Evolutionary conservation across 768 basidiomycete species (phyloP).

Genomic region (Russula dissimulans): DNA sequence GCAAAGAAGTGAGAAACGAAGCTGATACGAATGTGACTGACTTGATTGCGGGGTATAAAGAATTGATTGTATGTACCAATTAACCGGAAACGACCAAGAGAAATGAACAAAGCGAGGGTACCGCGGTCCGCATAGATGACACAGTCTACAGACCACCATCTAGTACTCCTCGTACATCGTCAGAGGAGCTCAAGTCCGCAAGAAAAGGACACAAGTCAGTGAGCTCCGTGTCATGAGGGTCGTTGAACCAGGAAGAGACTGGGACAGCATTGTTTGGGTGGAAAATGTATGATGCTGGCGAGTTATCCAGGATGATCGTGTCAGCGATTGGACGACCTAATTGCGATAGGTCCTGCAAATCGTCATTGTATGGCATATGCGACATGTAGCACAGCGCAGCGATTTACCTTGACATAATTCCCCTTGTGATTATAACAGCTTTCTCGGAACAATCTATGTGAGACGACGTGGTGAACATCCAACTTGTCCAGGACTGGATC

Average conservation of each 20-base stretch:
- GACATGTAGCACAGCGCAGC: neutral
- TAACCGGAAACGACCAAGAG: constrained; percentile 19
- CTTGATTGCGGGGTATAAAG: constrained; percentile 21
- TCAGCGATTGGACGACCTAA: constrained; percentile 89
- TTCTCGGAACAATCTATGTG: constrained; percentile 92
- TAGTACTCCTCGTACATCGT: constrained; percentile 86
- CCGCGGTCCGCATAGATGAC: constrained; percentile 1
- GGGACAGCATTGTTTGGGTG: constrained; percentile 99
- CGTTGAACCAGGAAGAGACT: constrained; percentile 99
- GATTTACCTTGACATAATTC: constrained; percentile 90
- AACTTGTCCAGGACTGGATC: constrained; percentile 98
- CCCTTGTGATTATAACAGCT: constrained; percentile 99
- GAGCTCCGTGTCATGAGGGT: constrained; percentile 95
- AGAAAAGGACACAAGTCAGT: constrained; percentile 95
- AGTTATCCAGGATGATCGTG: constrained; percentile 97
- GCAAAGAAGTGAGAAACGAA: neutral
- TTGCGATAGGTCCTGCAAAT: constrained; percentile 82
- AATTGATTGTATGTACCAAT: constrained; percentile 23
- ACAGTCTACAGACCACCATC: constrained; percentile 63
- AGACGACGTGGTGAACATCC: constrained; percentile 84
- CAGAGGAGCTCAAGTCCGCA: constrained; percentile 72
- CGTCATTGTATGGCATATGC: neutral
- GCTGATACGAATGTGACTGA: constrained; percentile 20
- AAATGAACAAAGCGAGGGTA: constrained; percentile 11
- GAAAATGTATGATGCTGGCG: constrained; percentile 98